phyloP scores from a whole-genome alignment of 768 basidiomycete genomes.

The Kwoniella sp. region DNA sequence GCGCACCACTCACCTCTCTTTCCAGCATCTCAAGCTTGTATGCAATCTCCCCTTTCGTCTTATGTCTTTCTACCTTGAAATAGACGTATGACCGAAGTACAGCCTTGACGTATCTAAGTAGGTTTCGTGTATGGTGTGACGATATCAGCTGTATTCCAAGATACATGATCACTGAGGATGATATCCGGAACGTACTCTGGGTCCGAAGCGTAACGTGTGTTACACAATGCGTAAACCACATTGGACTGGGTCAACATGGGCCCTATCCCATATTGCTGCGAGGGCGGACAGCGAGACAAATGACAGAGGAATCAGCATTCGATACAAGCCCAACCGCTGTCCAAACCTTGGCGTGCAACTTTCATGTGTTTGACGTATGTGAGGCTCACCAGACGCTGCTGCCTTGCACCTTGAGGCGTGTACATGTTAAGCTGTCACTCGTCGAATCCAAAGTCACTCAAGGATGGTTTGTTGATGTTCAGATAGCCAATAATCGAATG shows the following conservation, averaged over 20 bases:
- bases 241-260: constrained; percentile 19
- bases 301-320: no score
- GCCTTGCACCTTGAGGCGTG: background rate
- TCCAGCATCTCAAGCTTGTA: constrained; percentile 50
- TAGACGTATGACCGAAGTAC: constrained; percentile 48
- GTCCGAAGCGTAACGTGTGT: constrained; percentile 2
- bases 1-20: constrained; percentile 45
- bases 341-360: no score
- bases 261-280: constrained; percentile 10
- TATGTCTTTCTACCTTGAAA: constrained; percentile 45
- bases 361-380: no score
- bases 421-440: background rate
- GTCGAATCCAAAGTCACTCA: no score
- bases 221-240: constrained; percentile 14
- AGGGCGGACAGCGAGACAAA: no score
- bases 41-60: constrained; percentile 34
- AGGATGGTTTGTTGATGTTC: background rate
- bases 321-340: no score
- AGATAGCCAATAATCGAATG: background rate
- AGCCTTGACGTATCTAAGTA: constrained; percentile 46
- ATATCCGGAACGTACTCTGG: constrained; percentile 26
- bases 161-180: no score
- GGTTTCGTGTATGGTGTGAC: background rate
- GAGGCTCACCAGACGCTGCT: background rate
- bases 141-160: background rate